Evolutionary conservation across 495 filamentous ascomycete genomes (phyloP), one percentile per base, ranked within the genome.

Genomic region (Xylaria cubensis): DNA sequence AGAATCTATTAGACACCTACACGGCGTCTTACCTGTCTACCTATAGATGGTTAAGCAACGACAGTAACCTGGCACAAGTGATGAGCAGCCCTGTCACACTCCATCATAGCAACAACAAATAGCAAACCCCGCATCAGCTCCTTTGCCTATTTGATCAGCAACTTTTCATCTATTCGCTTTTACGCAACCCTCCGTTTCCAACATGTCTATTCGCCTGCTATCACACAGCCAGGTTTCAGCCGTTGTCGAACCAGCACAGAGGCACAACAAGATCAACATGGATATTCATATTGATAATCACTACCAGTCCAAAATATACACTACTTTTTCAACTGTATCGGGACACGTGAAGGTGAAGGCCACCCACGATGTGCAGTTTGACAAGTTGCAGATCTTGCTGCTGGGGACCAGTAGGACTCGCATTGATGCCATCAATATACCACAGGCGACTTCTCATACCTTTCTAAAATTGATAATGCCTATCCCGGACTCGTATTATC

Each of bases 391-490:
- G 69, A 95, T 99, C 76, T 84, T 92, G 0, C 89, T 99, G 56
- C 88, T 95, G 75, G 96, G 96, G 81, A 84, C 71, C 9, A 82
- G 77, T 51, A 81, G 79, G 72, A 83, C 84, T 0, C 79, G 75
- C 48, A 73, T 86, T 39, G 82, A 87, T 24, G 77, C 80, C 26
- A 76, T 85, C 34, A 79, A 73, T 69, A 77, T 80, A 21, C 83
- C 84, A 26, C 83, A 80, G 29, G 79, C 81, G 12, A 81, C 85
- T 6, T 78, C 81, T 55, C 86, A 88, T 71, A 87, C 81, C 24
- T 98, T 98, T 76, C 85, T 99, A 59, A 93, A 92, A 79, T 85
- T 98, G 72, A 84, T 84, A 55, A 95, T 97, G 84, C 96, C 97
- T 5, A 89, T 95, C 17, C 83, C 89, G 46, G 86, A 91, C 13